Evolutionary conservation across 2,329 filamentous ascomycete species (phyloP).

Genomic region (Dactylellina sp.): DNA sequence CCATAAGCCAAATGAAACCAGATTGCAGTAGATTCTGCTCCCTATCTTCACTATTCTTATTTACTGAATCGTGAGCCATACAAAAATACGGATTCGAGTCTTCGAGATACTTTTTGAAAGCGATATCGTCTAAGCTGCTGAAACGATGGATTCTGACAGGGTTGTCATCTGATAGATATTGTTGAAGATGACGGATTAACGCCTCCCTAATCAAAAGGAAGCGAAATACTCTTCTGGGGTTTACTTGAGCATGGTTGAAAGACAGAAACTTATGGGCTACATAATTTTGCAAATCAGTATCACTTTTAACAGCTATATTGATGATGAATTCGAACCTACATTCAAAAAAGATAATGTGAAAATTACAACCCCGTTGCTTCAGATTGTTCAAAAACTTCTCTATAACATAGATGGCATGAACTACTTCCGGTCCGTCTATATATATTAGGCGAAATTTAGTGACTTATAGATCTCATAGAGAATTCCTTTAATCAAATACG

Average conservation of each 20-base stretch:
- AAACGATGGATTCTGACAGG: slow-evolving; percentile 66
- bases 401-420: slow-evolving; percentile 77
- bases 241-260: slow-evolving; percentile 59
- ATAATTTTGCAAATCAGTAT: not conserved
- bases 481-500: slow-evolving; percentile 28
- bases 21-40: slow-evolving; percentile 63
- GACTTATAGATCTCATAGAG: not conserved
- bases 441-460: not conserved
- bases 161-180: slow-evolving; percentile 44
- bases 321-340: slow-evolving; percentile 60
- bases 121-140: slow-evolving; percentile 65
- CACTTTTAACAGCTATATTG: not conserved
- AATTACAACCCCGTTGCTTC: slow-evolving; percentile 74
- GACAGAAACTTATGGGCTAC: slow-evolving; percentile 59
- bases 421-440: slow-evolving; percentile 74
- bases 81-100: slow-evolving; percentile 73
- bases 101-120: slow-evolving; percentile 71
- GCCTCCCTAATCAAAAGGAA: slow-evolving; percentile 73
- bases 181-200: slow-evolving; percentile 73
- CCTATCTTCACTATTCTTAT: slow-evolving; percentile 60
- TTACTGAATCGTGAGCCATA: slow-evolving; percentile 74
- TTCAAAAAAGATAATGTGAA: slow-evolving; percentile 77
- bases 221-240: slow-evolving; percentile 64
- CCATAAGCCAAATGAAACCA: slow-evolving; percentile 70
- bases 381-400: slow-evolving; percentile 75